Conservation (phyloP, 2,329 filamentous ascomycete genomes). For the Aspergillus persii region DNA sequence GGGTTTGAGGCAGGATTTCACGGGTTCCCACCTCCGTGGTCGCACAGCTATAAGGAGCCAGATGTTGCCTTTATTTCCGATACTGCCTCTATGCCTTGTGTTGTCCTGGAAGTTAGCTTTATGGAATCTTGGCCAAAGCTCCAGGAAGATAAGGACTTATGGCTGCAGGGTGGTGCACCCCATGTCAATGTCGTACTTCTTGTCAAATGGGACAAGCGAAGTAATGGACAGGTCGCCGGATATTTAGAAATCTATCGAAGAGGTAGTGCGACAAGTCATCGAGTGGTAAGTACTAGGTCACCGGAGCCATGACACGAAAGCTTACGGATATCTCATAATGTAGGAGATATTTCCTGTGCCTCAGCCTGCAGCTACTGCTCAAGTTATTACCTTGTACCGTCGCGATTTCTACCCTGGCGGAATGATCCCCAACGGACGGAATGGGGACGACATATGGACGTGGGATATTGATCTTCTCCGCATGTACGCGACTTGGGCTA, state of each 20-base stretch:
- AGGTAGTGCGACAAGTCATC: background rate
- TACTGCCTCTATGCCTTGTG: too few species aligned
- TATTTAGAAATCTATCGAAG: background rate
- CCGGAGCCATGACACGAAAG: too few species aligned
- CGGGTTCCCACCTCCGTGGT: too few species aligned
- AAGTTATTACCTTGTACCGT: background rate
- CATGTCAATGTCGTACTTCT: background rate
- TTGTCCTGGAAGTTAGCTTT: background rate
- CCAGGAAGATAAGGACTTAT: background rate
- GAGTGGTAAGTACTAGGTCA: background rate
- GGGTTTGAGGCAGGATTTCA: too few species aligned
- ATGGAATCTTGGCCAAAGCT: background rate
- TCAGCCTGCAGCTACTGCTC: too few species aligned
- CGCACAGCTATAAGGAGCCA: too few species aligned
- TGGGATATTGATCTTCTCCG: background rate
- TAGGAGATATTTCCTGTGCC: background rate
- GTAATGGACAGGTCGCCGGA: background rate
- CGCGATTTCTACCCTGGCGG: background rate
- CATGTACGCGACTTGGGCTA: background rate
- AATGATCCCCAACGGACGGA: background rate
- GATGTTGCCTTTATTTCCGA: too few species aligned
- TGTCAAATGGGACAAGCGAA: background rate
- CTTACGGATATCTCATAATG: background rate
- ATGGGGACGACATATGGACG: background rate
- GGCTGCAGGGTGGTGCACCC: background rate